These are phyloP conservation scores for Lachnellula hyalina DNA, from an alignment of 2,329 filamentous ascomycete genomes.

Conservation along the genomic window DNA sequence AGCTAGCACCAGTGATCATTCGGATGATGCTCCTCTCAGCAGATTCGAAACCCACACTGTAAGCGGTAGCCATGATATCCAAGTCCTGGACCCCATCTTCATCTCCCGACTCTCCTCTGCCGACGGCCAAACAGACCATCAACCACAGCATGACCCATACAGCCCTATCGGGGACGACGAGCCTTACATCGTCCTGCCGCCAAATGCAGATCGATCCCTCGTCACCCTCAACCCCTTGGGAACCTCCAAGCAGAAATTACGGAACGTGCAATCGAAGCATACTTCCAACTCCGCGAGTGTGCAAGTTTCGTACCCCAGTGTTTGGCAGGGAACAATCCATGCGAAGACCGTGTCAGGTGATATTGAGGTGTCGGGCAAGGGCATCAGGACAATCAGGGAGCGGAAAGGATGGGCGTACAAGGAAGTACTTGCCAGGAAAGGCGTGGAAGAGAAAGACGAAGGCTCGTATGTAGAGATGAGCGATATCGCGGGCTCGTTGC, in stretches of 20 bases:
- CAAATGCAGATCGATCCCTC: not conserved
- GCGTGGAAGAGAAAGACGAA: conserved; percentile 17
- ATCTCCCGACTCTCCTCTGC: conserved; percentile 13
- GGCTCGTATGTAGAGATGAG: conserved; percentile 20
- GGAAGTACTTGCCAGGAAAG: conserved; percentile 22
- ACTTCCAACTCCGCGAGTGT: conserved; percentile 18
- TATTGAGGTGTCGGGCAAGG: conserved; percentile 19
- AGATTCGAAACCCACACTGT: conserved; percentile 23
- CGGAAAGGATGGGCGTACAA: conserved; percentile 19
- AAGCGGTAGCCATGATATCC: conserved; percentile 19
- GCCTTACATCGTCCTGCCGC: conserved; percentile 16
- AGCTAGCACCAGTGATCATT: not conserved
- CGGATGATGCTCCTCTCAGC: conserved; percentile 3
- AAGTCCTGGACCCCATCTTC: conserved; percentile 24
- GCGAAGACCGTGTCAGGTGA: conserved; percentile 22
- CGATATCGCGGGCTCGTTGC: conserved; percentile 20
- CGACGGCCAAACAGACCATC: conserved; percentile 1
- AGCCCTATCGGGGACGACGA: conserved; percentile 14
- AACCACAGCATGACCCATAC: conserved; percentile 2
- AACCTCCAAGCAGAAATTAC: conserved; percentile 9
- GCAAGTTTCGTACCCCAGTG: conserved; percentile 19
- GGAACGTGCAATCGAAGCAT: conserved; percentile 21
- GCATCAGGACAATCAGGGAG: conserved; percentile 18
- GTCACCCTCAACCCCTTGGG: not conserved
- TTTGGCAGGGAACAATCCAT: conserved; percentile 25